These are phyloP conservation scores for Nitzschia sp. DNA, from an alignment of 108 stramenopile species.

Conservation along the genomic window DNA sequence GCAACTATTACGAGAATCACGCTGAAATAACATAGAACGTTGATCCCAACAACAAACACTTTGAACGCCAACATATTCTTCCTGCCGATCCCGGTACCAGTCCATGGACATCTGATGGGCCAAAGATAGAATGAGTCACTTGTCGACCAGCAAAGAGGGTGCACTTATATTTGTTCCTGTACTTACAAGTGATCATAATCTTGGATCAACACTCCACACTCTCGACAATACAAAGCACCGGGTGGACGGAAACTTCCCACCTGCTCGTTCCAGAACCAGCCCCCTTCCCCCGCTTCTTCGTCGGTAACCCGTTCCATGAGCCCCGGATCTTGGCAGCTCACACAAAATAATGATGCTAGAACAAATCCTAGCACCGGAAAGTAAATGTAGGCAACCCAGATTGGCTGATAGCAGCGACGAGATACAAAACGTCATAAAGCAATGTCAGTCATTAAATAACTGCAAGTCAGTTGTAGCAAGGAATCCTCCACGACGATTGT, in stretches of 20 bases:
- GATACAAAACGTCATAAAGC: background rate
- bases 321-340: conserved; percentile 87
- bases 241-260: conserved; percentile 88
- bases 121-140: background rate
- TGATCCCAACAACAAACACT: conserved; percentile 79
- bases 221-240: conserved; percentile 86
- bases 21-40: conserved; percentile 85
- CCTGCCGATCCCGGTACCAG: conserved; percentile 79
- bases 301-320: conserved; percentile 82
- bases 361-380: conserved; percentile 67
- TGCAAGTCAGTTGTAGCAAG: background rate
- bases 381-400: conserved; percentile 79
- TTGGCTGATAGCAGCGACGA: conserved; percentile 67
- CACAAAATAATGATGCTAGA: conserved; percentile 69
- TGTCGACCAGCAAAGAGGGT: background rate
- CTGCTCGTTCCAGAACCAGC: conserved; percentile 94
- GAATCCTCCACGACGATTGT: background rate
- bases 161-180: background rate
- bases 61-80: conserved; percentile 83
- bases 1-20: conserved; percentile 67
- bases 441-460: too few relatives aligned
- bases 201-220: conserved; percentile 77
- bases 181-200: conserved; percentile 84
- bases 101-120: conserved; percentile 71
- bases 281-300: conserved; percentile 83